Evolutionary conservation across 345 rosid species (phyloP), one percentile per base, ranked within the genome.

Genomic region (Turnera subulata): DNA sequence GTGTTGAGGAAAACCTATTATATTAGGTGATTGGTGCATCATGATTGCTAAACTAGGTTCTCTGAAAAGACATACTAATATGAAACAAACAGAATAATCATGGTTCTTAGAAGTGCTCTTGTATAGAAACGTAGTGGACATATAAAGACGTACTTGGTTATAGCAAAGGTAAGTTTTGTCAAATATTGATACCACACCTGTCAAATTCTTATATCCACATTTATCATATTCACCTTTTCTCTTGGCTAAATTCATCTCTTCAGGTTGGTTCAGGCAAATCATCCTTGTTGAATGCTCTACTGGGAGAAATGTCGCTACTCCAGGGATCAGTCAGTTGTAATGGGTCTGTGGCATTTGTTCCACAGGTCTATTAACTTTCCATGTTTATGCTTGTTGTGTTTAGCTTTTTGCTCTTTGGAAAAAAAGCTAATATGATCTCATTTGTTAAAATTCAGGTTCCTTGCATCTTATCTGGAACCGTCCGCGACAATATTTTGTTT

Each of bases 231-330:
- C 12, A 35, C 56, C 33, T 46, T 23, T 46, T 59, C 38, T 57
- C 29, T 61, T 45, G 32, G 49, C 44, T 70, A 55, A 61, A 25
- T 55, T 50, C 42, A 20, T 52, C 26, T 61, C 53, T 76, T 65
- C 82, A 91, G 98, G 98, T 91, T 56, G 95, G 98, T 59, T 88
- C 95, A 35, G 98, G 98, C 51, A 88, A 91, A 78, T 88, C 98
- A 60, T 88, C 98, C 55, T 77, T 91, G 75, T 68, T 91, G 66
- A 73, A 80, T 76, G 77, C 85, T 23, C 68, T 91, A 32, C 62
- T 91, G 69, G 87, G 90, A 8, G 98, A 88, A 72, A 84, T 66
- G 83, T 65, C 44, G 63, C 77, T 83, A 46, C 69, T 84, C 56
- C 74, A 43, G 64, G 96, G 98, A 68, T 84, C 83, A 51, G 63